Evolutionary conservation across 106 monocot genomes (phyloP).

Genomic region (Xerophyta viscosa): DNA sequence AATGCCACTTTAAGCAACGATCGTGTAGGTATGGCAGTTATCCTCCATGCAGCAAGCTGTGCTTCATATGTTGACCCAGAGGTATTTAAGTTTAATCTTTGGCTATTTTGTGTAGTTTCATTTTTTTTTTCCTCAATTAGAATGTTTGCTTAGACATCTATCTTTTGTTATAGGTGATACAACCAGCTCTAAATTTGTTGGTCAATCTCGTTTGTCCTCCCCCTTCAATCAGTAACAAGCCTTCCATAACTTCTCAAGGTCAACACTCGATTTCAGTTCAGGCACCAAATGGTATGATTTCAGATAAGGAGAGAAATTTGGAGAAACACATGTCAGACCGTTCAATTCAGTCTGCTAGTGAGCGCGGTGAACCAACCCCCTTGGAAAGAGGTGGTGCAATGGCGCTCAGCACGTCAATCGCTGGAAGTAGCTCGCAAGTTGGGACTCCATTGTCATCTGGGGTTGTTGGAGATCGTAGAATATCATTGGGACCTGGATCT

Average conservation of each 20-base stretch:
- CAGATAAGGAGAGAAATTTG: slow-evolving; percentile 46
- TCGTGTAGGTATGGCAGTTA: slow-evolving; percentile 87
- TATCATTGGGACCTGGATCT: slow-evolving; percentile 82
- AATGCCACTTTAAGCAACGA: slow-evolving; percentile 85
- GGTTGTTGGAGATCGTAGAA: slow-evolving; percentile 80
- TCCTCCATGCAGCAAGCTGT: slow-evolving; percentile 80
- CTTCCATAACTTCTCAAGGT: slow-evolving; percentile 29
- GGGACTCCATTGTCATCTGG: slow-evolving; percentile 32
- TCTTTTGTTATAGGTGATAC: slow-evolving; percentile 54
- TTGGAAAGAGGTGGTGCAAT: slow-evolving; percentile 26
- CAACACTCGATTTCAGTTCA: slow-evolving; percentile 40
- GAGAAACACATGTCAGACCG: slow-evolving; percentile 39
- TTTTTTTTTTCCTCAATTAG: not conserved
- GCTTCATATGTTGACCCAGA: slow-evolving; percentile 73
- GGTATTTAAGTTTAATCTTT: no score
- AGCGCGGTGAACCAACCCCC: slow-evolving; percentile 32
- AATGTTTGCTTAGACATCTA: not conserved
- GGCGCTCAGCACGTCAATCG: slow-evolving; percentile 5
- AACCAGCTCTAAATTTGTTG: slow-evolving; percentile 66
- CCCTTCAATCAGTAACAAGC: slow-evolving; percentile 89
- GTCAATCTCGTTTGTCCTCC: slow-evolving; percentile 98
- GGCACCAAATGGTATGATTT: slow-evolving; percentile 19
- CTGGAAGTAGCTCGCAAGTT: slow-evolving; percentile 16
- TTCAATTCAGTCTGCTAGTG: slow-evolving; percentile 19
- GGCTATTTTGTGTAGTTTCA: not conserved